Evolutionary conservation across 1,284 basidiomycete species (phyloP).

Genomic region (Ganoderma multipileum): DNA sequence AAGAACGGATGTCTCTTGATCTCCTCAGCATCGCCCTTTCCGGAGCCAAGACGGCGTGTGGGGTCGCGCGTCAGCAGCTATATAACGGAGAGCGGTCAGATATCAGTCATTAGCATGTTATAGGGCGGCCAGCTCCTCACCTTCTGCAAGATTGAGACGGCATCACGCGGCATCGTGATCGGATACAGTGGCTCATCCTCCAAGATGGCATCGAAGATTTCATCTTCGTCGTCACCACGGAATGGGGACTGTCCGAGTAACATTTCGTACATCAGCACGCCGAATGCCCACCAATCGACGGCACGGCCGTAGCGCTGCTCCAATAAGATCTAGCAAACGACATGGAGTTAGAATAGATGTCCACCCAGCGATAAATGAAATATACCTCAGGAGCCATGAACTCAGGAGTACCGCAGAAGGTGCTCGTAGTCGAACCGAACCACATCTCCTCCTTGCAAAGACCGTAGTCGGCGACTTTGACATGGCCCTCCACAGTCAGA

Average conservation of each 20-base stretch:
- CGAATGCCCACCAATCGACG: constrained; percentile 99
- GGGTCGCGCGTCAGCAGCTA: constrained; percentile 95
- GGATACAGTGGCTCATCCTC: constrained; percentile 99
- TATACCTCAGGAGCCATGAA: constrained; percentile 99
- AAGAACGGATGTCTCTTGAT: constrained; percentile 99
- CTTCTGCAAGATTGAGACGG: constrained; percentile 95
- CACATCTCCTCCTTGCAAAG: constrained; percentile 99
- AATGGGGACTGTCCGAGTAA: constrained; percentile 98
- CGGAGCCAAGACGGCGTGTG: constrained; percentile 91
- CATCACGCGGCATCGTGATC: constrained; percentile 99
- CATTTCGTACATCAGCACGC: constrained; percentile 99
- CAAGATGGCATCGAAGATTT: constrained; percentile 99
- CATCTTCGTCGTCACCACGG: constrained; percentile 99
- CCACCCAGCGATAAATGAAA: not conserved
- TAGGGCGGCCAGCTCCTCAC: constrained; percentile 44
- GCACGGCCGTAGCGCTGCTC: constrained; percentile 98
- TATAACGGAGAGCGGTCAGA: not conserved
- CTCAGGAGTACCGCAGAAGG: constrained; percentile 99
- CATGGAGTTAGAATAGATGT: not conserved
- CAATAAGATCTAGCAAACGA: constrained; percentile 78
- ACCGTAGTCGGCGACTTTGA: constrained; percentile 99
- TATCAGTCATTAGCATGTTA: not conserved
- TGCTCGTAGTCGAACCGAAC: constrained; percentile 96
- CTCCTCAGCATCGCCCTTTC: constrained; percentile 93
- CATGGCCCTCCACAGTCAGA: constrained; percentile 95